Conservation (phyloP, 106 monocot species). For the Dendrobium huoshanense region DNA sequence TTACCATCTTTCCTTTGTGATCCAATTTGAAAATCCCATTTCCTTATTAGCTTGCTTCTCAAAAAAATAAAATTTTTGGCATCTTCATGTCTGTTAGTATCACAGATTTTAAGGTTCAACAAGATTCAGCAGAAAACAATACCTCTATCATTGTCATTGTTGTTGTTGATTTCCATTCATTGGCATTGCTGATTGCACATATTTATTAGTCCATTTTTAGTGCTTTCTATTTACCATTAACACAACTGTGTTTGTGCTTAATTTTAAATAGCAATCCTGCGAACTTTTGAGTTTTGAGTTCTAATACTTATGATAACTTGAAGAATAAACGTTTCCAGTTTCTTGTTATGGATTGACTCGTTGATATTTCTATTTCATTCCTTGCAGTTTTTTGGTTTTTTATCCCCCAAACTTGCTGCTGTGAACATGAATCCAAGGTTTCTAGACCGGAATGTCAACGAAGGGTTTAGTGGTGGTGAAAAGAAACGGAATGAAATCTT, state of each 20-base stretch:
- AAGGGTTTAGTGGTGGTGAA: slow-evolving; percentile 93
- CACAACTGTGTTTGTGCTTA: not conserved
- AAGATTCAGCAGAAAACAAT: not conserved
- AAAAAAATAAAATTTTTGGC: not conserved
- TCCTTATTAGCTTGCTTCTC: not conserved
- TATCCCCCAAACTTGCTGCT: slow-evolving; percentile 59
- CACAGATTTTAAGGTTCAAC: not conserved
- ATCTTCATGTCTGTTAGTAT: not conserved
- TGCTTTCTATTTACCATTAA: not conserved
- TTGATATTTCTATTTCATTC: slow-evolving; percentile 7
- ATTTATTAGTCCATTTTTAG: not conserved
- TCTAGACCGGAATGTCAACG: slow-evolving; percentile 97
- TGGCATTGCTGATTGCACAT: not conserved
- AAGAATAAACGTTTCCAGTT: slow-evolving; percentile 1
- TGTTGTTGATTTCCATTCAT: not conserved
- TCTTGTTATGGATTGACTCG: not conserved
- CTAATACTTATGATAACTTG: not conserved
- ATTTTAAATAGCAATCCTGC: not conserved
- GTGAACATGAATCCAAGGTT: slow-evolving; percentile 76
- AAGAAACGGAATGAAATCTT: slow-evolving; percentile 96
- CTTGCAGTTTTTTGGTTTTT: slow-evolving; percentile 76
- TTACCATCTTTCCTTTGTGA: not conserved
- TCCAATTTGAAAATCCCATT: not conserved
- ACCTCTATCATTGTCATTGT: not conserved
- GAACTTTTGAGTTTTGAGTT: not conserved